phyloP scores from a whole-genome alignment of 2,329 filamentous ascomycete species.

The Penicillium sp. region DNA sequence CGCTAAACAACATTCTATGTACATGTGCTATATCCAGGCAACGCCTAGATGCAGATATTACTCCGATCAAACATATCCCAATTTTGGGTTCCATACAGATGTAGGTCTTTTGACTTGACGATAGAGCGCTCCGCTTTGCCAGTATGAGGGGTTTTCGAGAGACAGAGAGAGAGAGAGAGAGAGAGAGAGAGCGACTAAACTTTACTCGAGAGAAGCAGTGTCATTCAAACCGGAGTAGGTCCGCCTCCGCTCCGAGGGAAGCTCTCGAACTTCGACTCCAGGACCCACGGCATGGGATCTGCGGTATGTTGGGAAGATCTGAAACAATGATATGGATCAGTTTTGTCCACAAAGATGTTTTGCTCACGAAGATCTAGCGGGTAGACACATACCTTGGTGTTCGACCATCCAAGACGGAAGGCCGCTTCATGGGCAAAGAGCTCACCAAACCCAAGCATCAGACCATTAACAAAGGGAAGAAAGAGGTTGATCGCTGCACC shows the following conservation, averaged over 20 bases:
- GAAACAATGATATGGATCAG: neutral
- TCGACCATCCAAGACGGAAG: constrained; percentile 88
- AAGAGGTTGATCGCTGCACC: constrained; percentile 95
- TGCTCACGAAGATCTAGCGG: neutral
- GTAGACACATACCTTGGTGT: constrained; percentile 72
- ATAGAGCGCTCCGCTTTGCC: too few relatives aligned
- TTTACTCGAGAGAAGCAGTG: constrained; percentile 46
- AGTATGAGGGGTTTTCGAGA: neutral
- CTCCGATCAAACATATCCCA: constrained; percentile 20
- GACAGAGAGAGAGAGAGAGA: neutral
- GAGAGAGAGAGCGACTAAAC: neutral
- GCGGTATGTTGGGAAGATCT: constrained; percentile 64
- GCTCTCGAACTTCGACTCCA: constrained; percentile 76
- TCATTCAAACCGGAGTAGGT: constrained; percentile 60
- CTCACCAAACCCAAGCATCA: constrained; percentile 98
- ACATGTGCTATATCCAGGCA: constrained; percentile 23
- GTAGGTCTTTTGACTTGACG: constrained; percentile 1
- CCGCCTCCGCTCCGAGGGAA: constrained; percentile 56
- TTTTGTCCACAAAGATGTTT: neutral
- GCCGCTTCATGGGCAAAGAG: constrained; percentile 94
- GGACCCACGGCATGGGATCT: constrained; percentile 70
- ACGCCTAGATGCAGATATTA: constrained; percentile 12
- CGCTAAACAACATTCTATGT: constrained; percentile 32
- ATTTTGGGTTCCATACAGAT: constrained; percentile 18
- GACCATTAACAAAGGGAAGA: constrained; percentile 91